Base-by-base conservation (phyloP, 257 asterid genomes). In the Dorcoceras hygrometricum region DNA sequence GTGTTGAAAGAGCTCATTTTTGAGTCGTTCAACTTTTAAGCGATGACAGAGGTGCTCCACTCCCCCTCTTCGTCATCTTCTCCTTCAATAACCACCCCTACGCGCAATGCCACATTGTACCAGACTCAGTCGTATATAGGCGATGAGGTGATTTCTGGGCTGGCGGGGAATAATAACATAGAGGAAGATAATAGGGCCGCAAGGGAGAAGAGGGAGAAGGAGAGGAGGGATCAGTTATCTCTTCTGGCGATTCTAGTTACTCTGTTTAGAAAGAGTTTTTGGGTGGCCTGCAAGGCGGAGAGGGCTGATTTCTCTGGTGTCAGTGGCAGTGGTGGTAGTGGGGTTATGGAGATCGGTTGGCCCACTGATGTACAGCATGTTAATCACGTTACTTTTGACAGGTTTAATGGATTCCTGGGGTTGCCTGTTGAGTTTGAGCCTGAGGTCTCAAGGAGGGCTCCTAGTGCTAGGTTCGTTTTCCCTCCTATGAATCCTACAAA, bases 381-480 rank as follows among this genome's bases (percentile, higher is more conserved):
- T 61, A 88, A 90, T 28, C 98, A 93, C 71, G 98, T 93, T 56
- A 93, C 98, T 5, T 93, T 93, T 78, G 98, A 93, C 83, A 81
- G 98, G 80, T 93, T 93, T 69, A 87, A 93, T 84, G 98, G 98
- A 12, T 93, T 93, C 71, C 81, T 93, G 86, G 98, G 98, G 14
- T 85, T 93, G 82, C 98, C 98, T 50, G 96, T 83, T 68, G 98
- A 93, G 77, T 93, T 93, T 82, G 98, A 93, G 81, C 98, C 97
- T 58, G 98, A 93, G 74, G 96, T 90, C 36, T 86, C 88, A 18
- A 82, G 89, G 78, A 86, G 97, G 79, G 86, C 98, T 54, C 97
- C 98, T 70, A 90, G 98, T 77, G 98, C 98, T 48, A 93, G 98
- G 98, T 92, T 69, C 69, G 53, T 67, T 58, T 32, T 59, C 32